Conservation (phyloP, 2,329 filamentous ascomycete genomes). For the Zarea fungicola region DNA sequence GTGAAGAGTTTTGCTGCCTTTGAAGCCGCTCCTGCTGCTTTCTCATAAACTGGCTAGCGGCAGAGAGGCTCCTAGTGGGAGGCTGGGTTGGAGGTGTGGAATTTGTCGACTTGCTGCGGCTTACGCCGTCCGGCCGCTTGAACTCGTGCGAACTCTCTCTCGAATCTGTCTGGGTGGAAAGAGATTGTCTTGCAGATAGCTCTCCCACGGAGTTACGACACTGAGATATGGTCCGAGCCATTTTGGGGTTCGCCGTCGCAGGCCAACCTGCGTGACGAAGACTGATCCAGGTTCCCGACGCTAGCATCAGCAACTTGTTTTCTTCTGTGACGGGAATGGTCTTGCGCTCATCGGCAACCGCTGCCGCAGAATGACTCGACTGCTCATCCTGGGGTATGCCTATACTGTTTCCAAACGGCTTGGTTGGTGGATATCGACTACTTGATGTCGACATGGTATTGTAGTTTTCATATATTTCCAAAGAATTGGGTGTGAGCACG, state of each 20-base stretch:
- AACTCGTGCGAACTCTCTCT: constrained; percentile 7
- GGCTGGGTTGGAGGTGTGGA: constrained; percentile 1
- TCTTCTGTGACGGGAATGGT: constrained; percentile 27
- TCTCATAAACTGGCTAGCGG: constrained; percentile 23
- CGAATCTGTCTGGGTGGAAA: constrained; percentile 11
- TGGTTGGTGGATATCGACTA: constrained; percentile 42
- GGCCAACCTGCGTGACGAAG: constrained; percentile 33
- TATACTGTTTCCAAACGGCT: constrained; percentile 25
- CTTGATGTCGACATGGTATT: constrained; percentile 48
- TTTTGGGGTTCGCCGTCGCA: constrained; percentile 25
- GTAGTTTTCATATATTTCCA: constrained; percentile 68
- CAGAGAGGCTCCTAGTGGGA: constrained; percentile 21
- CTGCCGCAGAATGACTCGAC: background rate
- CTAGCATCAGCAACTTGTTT: constrained; percentile 33
- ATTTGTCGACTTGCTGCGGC: constrained; percentile 6
- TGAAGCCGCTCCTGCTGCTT: constrained; percentile 15
- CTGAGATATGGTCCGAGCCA: constrained; percentile 21
- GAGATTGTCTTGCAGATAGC: constrained; percentile 7
- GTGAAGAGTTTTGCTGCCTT: background rate
- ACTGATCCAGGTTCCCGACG: constrained; percentile 33
- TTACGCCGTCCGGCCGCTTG: background rate
- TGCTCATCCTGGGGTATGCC: constrained; percentile 10
- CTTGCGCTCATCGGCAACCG: constrained; percentile 23
- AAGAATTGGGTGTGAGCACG: constrained; percentile 54
- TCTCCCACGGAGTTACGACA: constrained; percentile 20